Evolutionary conservation across 768 basidiomycete genomes (phyloP).

Genomic region (Fomitopsis pulvina): DNA sequence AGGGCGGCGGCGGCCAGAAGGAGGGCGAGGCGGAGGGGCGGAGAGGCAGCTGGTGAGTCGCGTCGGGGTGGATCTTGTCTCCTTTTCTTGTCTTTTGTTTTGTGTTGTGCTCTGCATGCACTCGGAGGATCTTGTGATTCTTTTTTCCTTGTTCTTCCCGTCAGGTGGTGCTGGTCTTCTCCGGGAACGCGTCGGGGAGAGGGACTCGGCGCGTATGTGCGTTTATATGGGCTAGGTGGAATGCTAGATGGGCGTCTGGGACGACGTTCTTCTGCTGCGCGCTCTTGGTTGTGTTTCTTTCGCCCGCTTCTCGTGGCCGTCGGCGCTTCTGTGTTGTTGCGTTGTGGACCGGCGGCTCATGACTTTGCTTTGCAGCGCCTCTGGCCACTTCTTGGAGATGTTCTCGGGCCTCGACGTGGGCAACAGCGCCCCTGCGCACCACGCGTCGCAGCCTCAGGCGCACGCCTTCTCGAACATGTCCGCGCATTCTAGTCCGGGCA

Average conservation of each 20-base stretch:
- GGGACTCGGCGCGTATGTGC: no score
- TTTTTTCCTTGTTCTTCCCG: no score
- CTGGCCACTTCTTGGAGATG: constrained; percentile 16
- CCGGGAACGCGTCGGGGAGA: not conserved
- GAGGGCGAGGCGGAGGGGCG: constrained; percentile 3
- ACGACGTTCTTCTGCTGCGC: no score
- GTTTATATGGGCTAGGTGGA: no score
- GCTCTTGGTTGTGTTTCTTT: no score
- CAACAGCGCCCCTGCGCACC: not conserved
- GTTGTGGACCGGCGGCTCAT: not conserved
- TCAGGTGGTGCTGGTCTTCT: no score
- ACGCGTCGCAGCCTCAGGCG: constrained; percentile 5
- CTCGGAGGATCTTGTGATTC: not conserved
- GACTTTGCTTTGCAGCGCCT: constrained; percentile 10
- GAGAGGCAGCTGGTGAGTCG: constrained; percentile 3
- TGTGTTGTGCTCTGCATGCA: not conserved
- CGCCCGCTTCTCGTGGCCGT: no score
- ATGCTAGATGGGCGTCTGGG: no score
- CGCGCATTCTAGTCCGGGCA: constrained; percentile 1
- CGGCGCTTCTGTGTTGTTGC: no score
- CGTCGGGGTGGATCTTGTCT: not conserved
- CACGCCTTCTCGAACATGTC: not conserved
- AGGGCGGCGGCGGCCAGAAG: constrained; percentile 11
- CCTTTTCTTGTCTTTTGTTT: not conserved
- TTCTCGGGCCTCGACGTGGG: constrained; percentile 19